Base-by-base conservation (phyloP, 495 filamentous ascomycete genomes). In the Pyronema domesticum region DNA sequence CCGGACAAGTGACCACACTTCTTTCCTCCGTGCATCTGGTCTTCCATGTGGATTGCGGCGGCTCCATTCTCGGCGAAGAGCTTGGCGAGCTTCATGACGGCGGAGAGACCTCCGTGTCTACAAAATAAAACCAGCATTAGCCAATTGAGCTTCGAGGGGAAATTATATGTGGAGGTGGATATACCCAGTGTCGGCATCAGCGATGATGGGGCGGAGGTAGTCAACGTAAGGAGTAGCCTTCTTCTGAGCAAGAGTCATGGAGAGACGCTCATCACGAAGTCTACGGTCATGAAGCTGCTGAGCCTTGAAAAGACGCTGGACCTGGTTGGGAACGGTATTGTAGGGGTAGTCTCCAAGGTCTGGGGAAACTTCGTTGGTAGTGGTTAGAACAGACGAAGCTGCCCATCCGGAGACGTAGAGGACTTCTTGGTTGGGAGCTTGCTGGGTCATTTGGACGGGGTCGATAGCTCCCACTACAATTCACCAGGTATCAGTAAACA, bases 281-380 rank as follows among this genome's bases (percentile, higher is more conserved):
- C 91, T 94, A 37, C 93, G 81, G 68, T 98, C 91, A 65, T 98
- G 91, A 72, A 96, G 77, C 52, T 86, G 85, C 68, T 98, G 91
- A 5, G 91, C 93, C 70, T 96, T 96, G 71, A 89, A 86, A 54
- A 98, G 68, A 55, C 91, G 76, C 70, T 98, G 86, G 8, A 98
- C 91, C 68, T 98, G 91, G 69, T 96, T 98, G 13, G 91, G 91
- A 4, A 98, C 91, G 0, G 91, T 98, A 65, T 95, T 95, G 69
- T 98, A 98, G 1, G 91, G 91, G 68, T 98, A 98, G 66, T 98
- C 91, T 56, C 91, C 91, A 65, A 98, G 93, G 66, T 98, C 91
- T 6, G 91, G 82, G 1, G 86, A 94, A 3, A 98, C 91, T 67
- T 98, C 91, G 70, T 98, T 95, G 18, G 91, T 95, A 0, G 78